Evolutionary conservation across 371 early-diverging fungal species (phyloP), one percentile per base, ranked within the genome.

Genomic region (Ecytonucleospora hepatopenaei): DNA sequence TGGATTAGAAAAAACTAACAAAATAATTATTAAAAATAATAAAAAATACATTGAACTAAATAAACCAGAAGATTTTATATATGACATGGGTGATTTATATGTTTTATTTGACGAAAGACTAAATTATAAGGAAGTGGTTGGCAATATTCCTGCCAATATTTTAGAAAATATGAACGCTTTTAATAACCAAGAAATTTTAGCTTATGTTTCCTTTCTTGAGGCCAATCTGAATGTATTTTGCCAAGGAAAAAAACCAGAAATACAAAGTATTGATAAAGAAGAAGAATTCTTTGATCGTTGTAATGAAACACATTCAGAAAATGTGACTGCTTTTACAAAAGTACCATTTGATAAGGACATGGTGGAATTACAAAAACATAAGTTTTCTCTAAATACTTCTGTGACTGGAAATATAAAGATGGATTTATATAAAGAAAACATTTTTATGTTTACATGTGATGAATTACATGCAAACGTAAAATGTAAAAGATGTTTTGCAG

Each of bases 221-320:
- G 48, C 35, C 51, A 69, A 65, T 63, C 53, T 71, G 19, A 54
- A 60, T 4, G 59, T 21, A 27, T 74, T 59, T 58, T 72, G 49
- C 27, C 61, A n/a, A 16, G 66, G 66, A 55, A 71, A 65, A 48
- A 33, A 31, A 32, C 72, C 74, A 49, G 71, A 76, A 56, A 51
- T 48, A n/a, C 0, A 61, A 27, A 62, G 59, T 61, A 5, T 17
- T 17, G 30, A 0, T 12, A 40, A 40, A n/a, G 40, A 40, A 8
- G n/a, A 8, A 8, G n/a, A 8, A 40, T 8, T 40, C 8, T 12
- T 8, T 8, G n/a, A 40, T 12, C n/a, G 12, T 12, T 12, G 40
- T 40, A 40, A 12, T 12, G 40, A 40, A 40, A 12, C 40, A 40
- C 12, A 40, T 12, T 40, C 40, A 40, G n/a, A 40, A 8, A n/a